Conservation (phyloP, 768 basidiomycete species). For the Pholiota molesta region DNA sequence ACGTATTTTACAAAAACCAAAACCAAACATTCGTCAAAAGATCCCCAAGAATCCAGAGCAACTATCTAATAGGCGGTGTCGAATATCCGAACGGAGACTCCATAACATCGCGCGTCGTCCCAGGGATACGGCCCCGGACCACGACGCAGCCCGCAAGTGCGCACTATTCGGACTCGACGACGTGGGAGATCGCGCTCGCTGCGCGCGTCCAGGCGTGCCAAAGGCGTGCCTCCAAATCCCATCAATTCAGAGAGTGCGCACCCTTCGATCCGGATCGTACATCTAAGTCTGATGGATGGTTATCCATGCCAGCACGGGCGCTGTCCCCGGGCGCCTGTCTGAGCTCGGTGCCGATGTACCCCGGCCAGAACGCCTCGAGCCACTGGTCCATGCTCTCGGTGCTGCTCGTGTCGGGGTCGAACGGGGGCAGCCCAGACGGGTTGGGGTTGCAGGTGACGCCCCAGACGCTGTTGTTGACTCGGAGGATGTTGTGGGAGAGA, state of each 20-base stretch:
- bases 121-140: background rate
- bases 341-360: background rate
- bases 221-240: too few species aligned
- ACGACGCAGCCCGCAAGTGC: background rate
- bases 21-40: too few species aligned
- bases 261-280: background rate
- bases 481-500: background rate
- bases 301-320: background rate
- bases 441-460: background rate
- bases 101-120: background rate
- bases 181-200: too few species aligned
- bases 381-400: background rate
- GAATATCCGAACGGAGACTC: background rate
- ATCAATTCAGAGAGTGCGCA: background rate
- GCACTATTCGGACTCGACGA: background rate
- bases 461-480: background rate
- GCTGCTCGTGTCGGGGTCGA: background rate
- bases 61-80: too few species aligned
- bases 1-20: too few species aligned
- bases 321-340: background rate
- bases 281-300: background rate
- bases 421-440: background rate
- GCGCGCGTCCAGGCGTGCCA: background rate
- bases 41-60: too few species aligned
- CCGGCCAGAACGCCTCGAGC: background rate